Conservation (phyloP, 106 monocot genomes). For the Dendrobium officinale region DNA sequence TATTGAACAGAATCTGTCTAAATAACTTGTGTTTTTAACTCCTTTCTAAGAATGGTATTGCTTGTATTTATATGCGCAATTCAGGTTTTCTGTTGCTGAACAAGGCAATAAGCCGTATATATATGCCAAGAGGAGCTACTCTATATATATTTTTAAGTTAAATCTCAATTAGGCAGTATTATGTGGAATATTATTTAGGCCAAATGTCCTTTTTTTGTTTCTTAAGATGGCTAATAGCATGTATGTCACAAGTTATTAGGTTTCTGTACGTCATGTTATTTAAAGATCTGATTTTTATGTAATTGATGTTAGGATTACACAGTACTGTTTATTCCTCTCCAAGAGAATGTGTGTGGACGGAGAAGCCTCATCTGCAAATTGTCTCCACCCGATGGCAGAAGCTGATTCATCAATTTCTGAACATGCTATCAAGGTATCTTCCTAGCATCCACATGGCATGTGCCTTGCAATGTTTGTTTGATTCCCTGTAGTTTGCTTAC, state of each 20-base stretch:
- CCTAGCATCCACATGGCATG: background rate
- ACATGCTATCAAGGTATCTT: constrained; percentile 3
- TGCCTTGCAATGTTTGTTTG: background rate
- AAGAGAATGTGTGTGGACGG: constrained; percentile 7
- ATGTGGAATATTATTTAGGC: background rate
- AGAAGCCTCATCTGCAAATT: background rate
- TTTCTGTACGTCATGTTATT: background rate
- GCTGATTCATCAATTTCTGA: constrained; percentile 1
- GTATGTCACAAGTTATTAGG: background rate
- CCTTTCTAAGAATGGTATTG: background rate
- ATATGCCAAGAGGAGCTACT: background rate
- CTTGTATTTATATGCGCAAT: background rate
- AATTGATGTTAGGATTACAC: constrained; percentile 4
- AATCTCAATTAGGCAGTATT: background rate
- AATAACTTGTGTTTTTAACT: background rate
- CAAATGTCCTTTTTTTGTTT: background rate
- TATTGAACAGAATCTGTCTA: background rate
- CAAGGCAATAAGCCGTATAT: background rate
- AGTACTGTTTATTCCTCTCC: background rate
- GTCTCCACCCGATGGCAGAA: background rate
- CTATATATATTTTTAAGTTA: background rate
- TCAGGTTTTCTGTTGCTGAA: background rate
- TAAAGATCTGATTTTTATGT: background rate
- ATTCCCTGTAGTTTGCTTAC: no score
- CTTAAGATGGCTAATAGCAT: background rate